Evolutionary conservation across 805 yeast genomes (phyloP).

Genomic region (Kodamaea neixiangensis): DNA sequence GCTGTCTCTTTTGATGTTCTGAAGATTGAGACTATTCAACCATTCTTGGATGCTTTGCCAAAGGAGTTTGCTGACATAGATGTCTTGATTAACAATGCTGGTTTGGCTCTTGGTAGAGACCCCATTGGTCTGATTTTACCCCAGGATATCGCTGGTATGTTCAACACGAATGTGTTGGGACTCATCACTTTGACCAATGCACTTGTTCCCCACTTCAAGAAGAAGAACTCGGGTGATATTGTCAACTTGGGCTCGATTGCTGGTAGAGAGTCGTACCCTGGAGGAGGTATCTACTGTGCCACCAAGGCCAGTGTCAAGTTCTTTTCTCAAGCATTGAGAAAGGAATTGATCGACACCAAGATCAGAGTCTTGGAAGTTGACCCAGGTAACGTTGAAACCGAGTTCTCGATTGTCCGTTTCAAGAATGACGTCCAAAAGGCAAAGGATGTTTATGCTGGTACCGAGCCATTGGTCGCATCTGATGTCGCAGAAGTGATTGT

Average conservation of each 20-base stretch:
- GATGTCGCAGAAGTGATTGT: conserved; percentile 77
- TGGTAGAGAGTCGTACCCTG: conserved; percentile 77
- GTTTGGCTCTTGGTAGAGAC: conserved; percentile 76
- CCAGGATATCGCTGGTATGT: conserved; percentile 73
- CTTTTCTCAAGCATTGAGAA: conserved; percentile 69
- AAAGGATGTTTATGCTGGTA: conserved; percentile 62
- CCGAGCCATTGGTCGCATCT: conserved; percentile 68
- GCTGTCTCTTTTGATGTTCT: conserved; percentile 53
- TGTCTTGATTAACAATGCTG: conserved; percentile 71
- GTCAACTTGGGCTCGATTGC: conserved; percentile 78
- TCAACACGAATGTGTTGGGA: conserved; percentile 86
- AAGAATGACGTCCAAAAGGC: conserved; percentile 64
- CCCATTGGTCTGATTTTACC: conserved; percentile 66
- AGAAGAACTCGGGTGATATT: conserved; percentile 70
- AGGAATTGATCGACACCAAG: conserved; percentile 70
- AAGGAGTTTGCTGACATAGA: conserved; percentile 63
- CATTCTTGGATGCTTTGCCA: conserved; percentile 58
- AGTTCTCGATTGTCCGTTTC: conserved; percentile 65
- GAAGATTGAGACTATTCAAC: conserved; percentile 41
- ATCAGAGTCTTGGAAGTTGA: conserved; percentile 73
- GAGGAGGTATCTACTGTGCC: conserved; percentile 78
- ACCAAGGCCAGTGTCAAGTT: conserved; percentile 73
- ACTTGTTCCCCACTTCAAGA: conserved; percentile 68
- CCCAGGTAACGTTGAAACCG: conserved; percentile 82
- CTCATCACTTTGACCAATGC: conserved; percentile 82